phyloP scores from a whole-genome alignment of 108 stramenopile genomes.

The Fistulifera solaris region DNA sequence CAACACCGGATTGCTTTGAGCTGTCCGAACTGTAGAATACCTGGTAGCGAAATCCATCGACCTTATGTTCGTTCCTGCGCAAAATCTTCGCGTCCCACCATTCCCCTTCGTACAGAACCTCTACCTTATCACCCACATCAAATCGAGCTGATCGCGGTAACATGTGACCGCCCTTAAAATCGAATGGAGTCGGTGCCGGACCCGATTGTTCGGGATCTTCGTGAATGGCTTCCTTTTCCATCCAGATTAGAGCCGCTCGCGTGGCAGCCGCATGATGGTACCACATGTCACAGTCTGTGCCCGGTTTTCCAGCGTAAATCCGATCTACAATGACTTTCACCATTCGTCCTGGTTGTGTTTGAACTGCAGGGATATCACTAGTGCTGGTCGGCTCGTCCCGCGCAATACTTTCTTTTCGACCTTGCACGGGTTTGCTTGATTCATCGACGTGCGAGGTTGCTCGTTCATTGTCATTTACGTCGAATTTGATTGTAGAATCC shows the following conservation, averaged over 20 bases:
- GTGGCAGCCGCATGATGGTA: constrained; percentile 43
- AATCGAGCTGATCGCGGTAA: constrained; percentile 46
- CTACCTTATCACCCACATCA: constrained; percentile 59
- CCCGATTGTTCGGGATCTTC: constrained; percentile 11
- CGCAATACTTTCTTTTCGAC: no score
- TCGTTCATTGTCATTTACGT: no score
- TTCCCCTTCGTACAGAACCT: constrained; percentile 62
- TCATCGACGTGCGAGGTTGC: no score
- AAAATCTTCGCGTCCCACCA: constrained; percentile 62
- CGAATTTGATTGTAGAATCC: no score
- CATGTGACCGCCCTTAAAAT: constrained; percentile 46
- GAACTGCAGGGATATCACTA: no score
- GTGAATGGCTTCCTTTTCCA: constrained; percentile 6
- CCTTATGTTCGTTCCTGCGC: constrained; percentile 49
- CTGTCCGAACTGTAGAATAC: constrained; percentile 63
- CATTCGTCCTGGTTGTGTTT: background rate
- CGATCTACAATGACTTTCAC: constrained; percentile 27
- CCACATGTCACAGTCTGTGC: constrained; percentile 24
- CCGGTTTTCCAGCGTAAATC: constrained; percentile 34
- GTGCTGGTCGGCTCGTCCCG: no score
- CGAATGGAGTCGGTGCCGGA: constrained; percentile 3
- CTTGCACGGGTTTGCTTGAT: no score
- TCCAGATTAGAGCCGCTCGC: constrained; percentile 23
- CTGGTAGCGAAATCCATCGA: constrained; percentile 43
- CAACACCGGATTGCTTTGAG: constrained; percentile 56